phyloP scores from a whole-genome alignment of 2,329 filamentous ascomycete species.

The Emmonsiellopsis sp. region DNA sequence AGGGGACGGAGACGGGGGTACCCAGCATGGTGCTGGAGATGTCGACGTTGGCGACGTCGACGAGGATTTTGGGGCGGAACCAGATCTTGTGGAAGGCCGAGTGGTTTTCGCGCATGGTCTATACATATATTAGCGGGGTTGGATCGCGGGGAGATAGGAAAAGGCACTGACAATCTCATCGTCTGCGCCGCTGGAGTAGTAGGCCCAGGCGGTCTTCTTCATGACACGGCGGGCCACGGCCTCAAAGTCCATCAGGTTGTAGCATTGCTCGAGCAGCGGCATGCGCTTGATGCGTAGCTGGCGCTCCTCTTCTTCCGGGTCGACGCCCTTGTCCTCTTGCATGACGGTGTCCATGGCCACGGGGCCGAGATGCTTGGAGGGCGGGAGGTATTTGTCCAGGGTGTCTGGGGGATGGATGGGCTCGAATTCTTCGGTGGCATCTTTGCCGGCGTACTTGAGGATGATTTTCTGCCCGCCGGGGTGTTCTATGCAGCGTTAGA shows the following conservation, averaged over 20 bases:
- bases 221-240: constrained; percentile 80
- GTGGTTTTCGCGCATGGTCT: constrained; percentile 95
- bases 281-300: constrained; percentile 65
- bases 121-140: background rate
- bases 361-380: constrained; percentile 76
- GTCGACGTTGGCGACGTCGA: constrained; percentile 83
- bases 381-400: constrained; percentile 69
- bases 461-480: constrained; percentile 89
- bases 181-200: constrained; percentile 90
- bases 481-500: constrained; percentile 50
- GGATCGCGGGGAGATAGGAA: background rate
- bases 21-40: constrained; percentile 90
- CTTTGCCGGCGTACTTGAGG: constrained; percentile 91
- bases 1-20: constrained; percentile 71
- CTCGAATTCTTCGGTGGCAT: constrained; percentile 85
- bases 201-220: constrained; percentile 96
- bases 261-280: constrained; percentile 78
- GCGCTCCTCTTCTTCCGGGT: constrained; percentile 64
- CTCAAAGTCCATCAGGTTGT: constrained; percentile 94
- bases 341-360: constrained; percentile 80
- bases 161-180: constrained; percentile 67
- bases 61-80: constrained; percentile 84
- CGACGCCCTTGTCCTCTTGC: constrained; percentile 55
- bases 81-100: constrained; percentile 92
- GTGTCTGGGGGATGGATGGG: constrained; percentile 86